phyloP scores from a whole-genome alignment of 805 yeast genomes.

The Zygotorulaspora chibaensis region DNA sequence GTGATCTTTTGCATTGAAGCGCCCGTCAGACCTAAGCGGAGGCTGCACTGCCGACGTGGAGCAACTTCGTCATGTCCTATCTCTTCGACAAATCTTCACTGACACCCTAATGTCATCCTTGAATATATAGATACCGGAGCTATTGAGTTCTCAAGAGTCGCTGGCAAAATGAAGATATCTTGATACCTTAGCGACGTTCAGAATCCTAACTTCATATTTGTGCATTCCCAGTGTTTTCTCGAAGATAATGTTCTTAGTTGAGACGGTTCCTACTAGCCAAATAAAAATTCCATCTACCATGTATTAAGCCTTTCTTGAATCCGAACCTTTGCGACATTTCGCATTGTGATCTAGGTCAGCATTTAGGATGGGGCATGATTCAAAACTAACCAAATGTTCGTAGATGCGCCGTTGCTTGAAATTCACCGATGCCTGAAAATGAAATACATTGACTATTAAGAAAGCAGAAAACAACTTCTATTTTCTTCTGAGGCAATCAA shows the following conservation, averaged over 20 bases:
- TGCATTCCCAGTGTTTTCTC: conserved; percentile 43
- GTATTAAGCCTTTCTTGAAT: conserved; percentile 37
- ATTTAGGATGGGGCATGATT: conserved; percentile 35
- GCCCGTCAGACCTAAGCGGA: conserved; percentile 50
- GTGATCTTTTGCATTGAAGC: no score
- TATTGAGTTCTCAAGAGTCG: conserved; percentile 52
- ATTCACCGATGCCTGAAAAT: no score
- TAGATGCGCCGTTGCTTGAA: no score
- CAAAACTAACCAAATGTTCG: no score
- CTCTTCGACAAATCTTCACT: conserved; percentile 48
- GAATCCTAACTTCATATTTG: conserved; percentile 53
- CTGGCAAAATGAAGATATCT: no score
- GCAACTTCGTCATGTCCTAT: conserved; percentile 61
- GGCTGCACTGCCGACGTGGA: conserved; percentile 71
- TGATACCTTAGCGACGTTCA: no score
- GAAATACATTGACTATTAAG: no score
- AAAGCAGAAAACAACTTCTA: no score
- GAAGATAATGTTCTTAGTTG: conserved; percentile 54
- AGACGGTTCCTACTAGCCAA: conserved; percentile 61
- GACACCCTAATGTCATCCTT: conserved; percentile 55
- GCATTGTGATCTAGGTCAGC: conserved; percentile 45
- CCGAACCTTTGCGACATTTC: conserved; percentile 43
- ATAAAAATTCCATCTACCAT: conserved; percentile 54
- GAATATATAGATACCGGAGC: conserved; percentile 72
- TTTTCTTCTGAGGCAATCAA: no score